Conservation (phyloP, 2,329 filamentous ascomycete species). For the Diaporthe humulicola region DNA sequence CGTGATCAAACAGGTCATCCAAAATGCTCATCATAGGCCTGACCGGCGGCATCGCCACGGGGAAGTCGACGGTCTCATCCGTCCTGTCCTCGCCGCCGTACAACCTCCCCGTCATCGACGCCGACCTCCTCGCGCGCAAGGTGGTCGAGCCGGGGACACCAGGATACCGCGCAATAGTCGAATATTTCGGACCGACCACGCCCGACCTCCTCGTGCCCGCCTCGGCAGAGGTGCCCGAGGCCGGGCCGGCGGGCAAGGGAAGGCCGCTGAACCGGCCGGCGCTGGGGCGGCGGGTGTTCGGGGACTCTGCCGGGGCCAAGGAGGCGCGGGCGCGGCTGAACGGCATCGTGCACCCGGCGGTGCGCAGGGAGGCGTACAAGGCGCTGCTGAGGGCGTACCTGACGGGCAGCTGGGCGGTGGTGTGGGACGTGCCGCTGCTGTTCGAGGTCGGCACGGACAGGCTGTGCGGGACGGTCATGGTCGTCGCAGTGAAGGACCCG, state of each 20-base stretch:
- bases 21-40: slow-evolving; percentile 93
- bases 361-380: slow-evolving; percentile 85
- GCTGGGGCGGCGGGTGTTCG: slow-evolving; percentile 89
- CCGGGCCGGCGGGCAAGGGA: slow-evolving; percentile 72
- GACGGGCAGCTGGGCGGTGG: slow-evolving; percentile 85
- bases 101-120: slow-evolving; percentile 91
- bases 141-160: slow-evolving; percentile 93
- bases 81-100: slow-evolving; percentile 86
- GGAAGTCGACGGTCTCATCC: slow-evolving; percentile 94
- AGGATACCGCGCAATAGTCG: slow-evolving; percentile 86
- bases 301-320: slow-evolving; percentile 76
- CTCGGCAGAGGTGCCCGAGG: slow-evolving; percentile 63
- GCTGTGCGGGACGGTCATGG: slow-evolving; percentile 86
- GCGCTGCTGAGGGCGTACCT: slow-evolving; percentile 81
- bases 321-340: slow-evolving; percentile 85
- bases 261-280: slow-evolving; percentile 87
- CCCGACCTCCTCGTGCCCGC: slow-evolving; percentile 83
- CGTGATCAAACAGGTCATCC: background rate
- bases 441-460: slow-evolving; percentile 91
- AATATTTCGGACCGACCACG: slow-evolving; percentile 84
- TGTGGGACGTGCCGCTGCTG: slow-evolving; percentile 91
- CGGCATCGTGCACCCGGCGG: slow-evolving; percentile 91
- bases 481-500: slow-evolving; percentile 87
- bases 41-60: slow-evolving; percentile 96
- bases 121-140: slow-evolving; percentile 90